A percentile compares a stretch with the other conserved stretches of the same genome.
phyloP scores from a whole-genome alignment of 106 monocot genomes.

The Apostasia shenzhenica region DNA sequence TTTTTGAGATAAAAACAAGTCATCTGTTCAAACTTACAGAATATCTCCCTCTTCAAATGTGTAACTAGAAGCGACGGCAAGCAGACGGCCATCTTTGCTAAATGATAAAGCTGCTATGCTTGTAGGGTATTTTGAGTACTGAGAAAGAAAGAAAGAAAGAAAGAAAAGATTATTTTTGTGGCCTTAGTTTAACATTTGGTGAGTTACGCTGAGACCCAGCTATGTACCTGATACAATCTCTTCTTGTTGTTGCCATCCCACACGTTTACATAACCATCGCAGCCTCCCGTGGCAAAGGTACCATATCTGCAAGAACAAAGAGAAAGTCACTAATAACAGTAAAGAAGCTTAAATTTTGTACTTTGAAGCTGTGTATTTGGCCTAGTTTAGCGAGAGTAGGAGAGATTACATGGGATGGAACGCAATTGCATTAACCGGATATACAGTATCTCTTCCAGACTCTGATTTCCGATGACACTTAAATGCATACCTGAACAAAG shows the following conservation, averaged over 20 bases:
- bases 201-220: no score
- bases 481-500: conserved; percentile 77
- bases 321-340: neutral
- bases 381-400: conserved; percentile 3
- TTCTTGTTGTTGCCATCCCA: conserved; percentile 99
- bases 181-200: no score
- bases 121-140: conserved; percentile 86
- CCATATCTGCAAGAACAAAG: conserved; percentile 58
- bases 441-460: conserved; percentile 84
- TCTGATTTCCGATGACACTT: conserved; percentile 96
- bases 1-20: neutral
- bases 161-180: neutral
- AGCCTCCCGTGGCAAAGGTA: conserved; percentile 98
- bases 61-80: conserved; percentile 95
- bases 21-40: conserved; percentile 30
- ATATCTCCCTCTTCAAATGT: conserved; percentile 93
- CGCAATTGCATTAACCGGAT: conserved; percentile 94
- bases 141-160: conserved; percentile 4
- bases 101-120: conserved; percentile 94
- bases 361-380: neutral
- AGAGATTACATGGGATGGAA: conserved; percentile 88
- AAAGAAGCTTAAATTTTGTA: neutral
- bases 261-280: conserved; percentile 96
- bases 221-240: conserved; percentile 81
- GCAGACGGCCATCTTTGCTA: conserved; percentile 74